Conservation (phyloP, 1,284 basidiomycete species). For the Tilletiopsis washingtonensis region DNA sequence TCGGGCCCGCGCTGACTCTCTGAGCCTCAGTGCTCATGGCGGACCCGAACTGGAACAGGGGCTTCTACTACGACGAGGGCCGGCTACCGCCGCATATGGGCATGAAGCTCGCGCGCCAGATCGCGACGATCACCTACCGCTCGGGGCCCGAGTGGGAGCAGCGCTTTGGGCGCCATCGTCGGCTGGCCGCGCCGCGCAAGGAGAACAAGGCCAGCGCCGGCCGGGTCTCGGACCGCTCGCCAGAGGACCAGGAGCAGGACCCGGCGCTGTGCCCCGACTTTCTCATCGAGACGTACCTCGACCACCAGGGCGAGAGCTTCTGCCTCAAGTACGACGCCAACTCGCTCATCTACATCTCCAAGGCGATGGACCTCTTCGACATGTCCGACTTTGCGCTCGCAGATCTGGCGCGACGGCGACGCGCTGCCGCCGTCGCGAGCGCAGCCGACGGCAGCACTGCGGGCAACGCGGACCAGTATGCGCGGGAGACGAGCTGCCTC, state of each 20-base stretch:
- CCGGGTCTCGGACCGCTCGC: background rate
- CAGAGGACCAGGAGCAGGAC: constrained; percentile 21
- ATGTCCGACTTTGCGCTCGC: constrained; percentile 73
- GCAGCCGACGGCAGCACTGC: background rate
- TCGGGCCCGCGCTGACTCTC: background rate
- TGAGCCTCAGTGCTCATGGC: constrained; percentile 82
- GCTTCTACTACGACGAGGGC: constrained; percentile 78
- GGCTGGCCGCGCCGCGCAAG: constrained; percentile 24
- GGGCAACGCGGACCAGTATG: background rate
- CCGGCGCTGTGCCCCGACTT: constrained; percentile 84
- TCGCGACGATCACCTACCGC: constrained; percentile 97
- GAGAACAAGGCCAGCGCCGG: background rate
- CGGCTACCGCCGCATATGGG: constrained; percentile 88
- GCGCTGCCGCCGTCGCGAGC: constrained; percentile 4
- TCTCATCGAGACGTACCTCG: constrained; percentile 95
- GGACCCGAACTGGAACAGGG: constrained; percentile 98
- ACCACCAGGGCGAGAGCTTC: constrained; percentile 80
- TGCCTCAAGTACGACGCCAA: constrained; percentile 99
- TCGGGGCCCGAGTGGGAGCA: constrained; percentile 99
- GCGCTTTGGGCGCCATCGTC: constrained; percentile 76
- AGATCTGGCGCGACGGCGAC: constrained; percentile 43
- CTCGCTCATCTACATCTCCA: constrained; percentile 87
- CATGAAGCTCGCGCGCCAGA: constrained; percentile 97
- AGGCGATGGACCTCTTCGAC: constrained; percentile 99
- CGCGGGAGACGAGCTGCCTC: background rate